Evolutionary conservation across 495 filamentous ascomycete genomes (phyloP), one percentile per base, ranked within the genome.

Genomic region (Penicillium flavigenum): DNA sequence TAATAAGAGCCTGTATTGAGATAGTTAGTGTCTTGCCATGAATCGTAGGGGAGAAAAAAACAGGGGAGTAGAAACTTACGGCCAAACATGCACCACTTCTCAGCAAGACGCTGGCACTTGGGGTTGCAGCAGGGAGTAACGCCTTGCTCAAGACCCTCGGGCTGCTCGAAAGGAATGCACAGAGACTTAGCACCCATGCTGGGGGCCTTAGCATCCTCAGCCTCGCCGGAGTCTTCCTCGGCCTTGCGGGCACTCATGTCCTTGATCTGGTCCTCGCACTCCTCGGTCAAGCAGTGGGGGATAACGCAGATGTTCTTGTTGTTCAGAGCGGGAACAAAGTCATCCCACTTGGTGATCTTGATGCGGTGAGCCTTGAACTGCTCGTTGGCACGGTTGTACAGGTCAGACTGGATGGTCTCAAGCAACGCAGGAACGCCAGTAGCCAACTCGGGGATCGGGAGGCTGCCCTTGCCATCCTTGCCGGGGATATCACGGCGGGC

Each of bases 141-240:
- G 29, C 90, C 92, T 58, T 83, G 76, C 56, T 84, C 76, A 56
- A 96, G 73, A 36, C 86, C 90, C 62, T 87, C 85, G 36, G 93
- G 91, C 81, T 98, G 94, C 61, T 98, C 90, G 67, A 96, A 96
- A 20, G 95, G 94, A 80, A 98, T 97, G 72, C 94, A 98, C 65
- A 98, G 80, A 59, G 85, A 89, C 85, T 98, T 98, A 66, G 94
- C 95, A 58, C 94, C 94, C 95, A 98, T 98, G 60, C 84, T 87
- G 46, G 95, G 94, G 19, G 88, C 89, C 65, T 85, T 86, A 63
- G 88, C 80, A 65, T 92, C 90, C 61, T 91, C 85, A 12, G 90
- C 83, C 36, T 77, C 81, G 48, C 86, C 88, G 39, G 81, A 78
- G 17, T 82, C 78, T 51, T 88, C 84, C 64, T 86, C 84, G 14